phyloP scores from a whole-genome alignment of 2,329 filamentous ascomycete species.

The Coniochaeta prunicola region DNA sequence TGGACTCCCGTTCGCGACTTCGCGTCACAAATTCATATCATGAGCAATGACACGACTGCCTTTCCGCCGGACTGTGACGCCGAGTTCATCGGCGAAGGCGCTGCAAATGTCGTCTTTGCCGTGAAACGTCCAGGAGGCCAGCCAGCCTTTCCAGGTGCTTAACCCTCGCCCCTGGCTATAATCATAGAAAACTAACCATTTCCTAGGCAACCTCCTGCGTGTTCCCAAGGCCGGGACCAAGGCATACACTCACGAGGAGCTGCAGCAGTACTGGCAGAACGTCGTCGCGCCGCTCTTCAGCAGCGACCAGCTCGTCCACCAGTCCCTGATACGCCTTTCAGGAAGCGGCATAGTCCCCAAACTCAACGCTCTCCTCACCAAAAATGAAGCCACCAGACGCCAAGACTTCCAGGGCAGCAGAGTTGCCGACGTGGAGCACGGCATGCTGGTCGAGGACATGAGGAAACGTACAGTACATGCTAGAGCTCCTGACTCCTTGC shows the following conservation, averaged over 20 bases:
- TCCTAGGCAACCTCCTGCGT: constrained; percentile 46
- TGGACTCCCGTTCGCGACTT: neutral
- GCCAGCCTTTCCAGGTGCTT: constrained; percentile 4
- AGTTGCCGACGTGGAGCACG: constrained; percentile 51
- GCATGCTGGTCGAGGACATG: constrained; percentile 72
- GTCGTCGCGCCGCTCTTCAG: constrained; percentile 50
- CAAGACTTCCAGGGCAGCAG: constrained; percentile 39
- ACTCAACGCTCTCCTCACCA: constrained; percentile 50
- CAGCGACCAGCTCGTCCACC: constrained; percentile 43
- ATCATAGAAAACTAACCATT: neutral
- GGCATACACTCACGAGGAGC: constrained; percentile 32
- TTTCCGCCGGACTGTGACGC: constrained; percentile 6
- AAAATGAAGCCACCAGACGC: constrained; percentile 27
- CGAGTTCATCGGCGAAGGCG: constrained; percentile 56
- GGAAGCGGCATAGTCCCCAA: constrained; percentile 30
- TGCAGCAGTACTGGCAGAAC: constrained; percentile 40
- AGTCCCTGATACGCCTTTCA: constrained; percentile 43
- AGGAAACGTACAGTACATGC: constrained; percentile 27
- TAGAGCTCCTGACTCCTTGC: neutral
- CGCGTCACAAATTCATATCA: neutral
- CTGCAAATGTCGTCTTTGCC: constrained; percentile 69
- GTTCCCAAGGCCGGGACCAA: constrained; percentile 50
- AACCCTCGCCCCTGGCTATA: constrained; percentile 8
- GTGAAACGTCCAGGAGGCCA: constrained; percentile 23
- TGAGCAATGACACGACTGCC: neutral